Base-by-base conservation (phyloP, 495 filamentous ascomycete genomes). In the Penicillium psychrofluorescens region DNA sequence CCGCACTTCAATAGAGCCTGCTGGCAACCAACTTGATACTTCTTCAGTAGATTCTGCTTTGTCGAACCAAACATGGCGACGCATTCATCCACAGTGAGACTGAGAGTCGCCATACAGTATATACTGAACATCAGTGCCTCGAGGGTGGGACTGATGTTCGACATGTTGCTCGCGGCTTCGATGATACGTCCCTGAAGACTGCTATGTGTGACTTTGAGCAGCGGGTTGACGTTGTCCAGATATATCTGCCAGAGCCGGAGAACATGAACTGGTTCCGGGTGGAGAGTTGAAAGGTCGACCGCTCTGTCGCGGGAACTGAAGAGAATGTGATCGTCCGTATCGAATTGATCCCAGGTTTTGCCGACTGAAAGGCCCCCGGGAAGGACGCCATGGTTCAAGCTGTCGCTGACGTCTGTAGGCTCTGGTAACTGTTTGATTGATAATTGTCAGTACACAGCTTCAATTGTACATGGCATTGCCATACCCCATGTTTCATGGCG, bases 121-220 rank as follows among this genome's bases (percentile, higher is more conserved):
- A 83, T 78, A 48, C 71, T 56, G 44, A 83, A 81, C 64, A 83
- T 70, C 0, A 83, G 52, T 0, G 63, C 65, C 38, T 66, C 59
- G 1, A 66, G 40, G 4, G 43, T 34, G 6, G 58, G 51, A 12
- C 44, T 39, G 7, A 62, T 46, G 11, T 50, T 44, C 11, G 29
- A 27, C 2, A 59, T 2, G 28, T 65, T 49, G 31, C 46, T 44
- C 5, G 54, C 51, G 7, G 67, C 68, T 36, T 69, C 61, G 11
- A 74, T 63, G 8, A 74, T 61, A 1, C 53, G 66, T 12, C 35
- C 44, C 46, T 79, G 75, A 1, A 76, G 52, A n/a, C 57, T 76
- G 1, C 67, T 54, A 44, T 81, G 75, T 0, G 72, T 67, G 36
- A 79, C 62, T 43, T 78, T 81, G 40, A 74, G 59, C 30, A 81